Conservation (phyloP, 2,329 filamentous ascomycete genomes). For the Aspergillus sp. region DNA sequence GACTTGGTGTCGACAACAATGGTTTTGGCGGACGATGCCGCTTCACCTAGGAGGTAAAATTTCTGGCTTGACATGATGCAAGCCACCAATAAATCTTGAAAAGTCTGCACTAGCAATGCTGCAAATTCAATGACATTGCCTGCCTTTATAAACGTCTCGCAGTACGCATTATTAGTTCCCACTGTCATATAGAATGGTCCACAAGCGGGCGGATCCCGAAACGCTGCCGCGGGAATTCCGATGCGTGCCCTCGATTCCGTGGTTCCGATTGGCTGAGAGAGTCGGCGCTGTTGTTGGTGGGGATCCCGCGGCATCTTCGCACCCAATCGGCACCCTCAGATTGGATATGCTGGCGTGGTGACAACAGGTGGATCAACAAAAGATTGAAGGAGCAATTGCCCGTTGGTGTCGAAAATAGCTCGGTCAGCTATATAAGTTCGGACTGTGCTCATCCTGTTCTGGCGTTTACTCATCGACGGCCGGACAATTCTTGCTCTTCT, state of each 20-base stretch:
- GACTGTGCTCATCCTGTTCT: not conserved
- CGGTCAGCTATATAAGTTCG: not conserved
- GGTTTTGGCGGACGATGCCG: constrained; percentile 18
- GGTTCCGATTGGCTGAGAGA: not conserved
- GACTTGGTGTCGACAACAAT: constrained; percentile 23
- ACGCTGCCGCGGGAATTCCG: not conserved
- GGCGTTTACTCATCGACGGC: too few relatives aligned
- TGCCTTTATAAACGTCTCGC: not conserved
- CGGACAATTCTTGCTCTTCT: too few relatives aligned
- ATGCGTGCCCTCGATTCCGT: not conserved
- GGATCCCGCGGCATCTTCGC: too few relatives aligned
- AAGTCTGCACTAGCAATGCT: too few relatives aligned
- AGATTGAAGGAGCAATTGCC: not conserved
- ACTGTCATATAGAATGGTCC: too few relatives aligned
- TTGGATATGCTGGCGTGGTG: not conserved
- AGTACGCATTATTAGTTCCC: too few relatives aligned
- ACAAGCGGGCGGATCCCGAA: not conserved
- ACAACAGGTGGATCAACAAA: not conserved
- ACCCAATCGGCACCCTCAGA: not conserved
- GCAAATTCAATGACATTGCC: not conserved
- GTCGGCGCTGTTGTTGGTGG: not conserved
- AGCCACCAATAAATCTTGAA: too few relatives aligned
- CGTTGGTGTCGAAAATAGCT: not conserved
- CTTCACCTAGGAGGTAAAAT: constrained; percentile 21
- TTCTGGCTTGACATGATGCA: not conserved